Base-by-base conservation (phyloP, 2,329 filamentous ascomycete genomes). In the Claviceps humidiphila region DNA sequence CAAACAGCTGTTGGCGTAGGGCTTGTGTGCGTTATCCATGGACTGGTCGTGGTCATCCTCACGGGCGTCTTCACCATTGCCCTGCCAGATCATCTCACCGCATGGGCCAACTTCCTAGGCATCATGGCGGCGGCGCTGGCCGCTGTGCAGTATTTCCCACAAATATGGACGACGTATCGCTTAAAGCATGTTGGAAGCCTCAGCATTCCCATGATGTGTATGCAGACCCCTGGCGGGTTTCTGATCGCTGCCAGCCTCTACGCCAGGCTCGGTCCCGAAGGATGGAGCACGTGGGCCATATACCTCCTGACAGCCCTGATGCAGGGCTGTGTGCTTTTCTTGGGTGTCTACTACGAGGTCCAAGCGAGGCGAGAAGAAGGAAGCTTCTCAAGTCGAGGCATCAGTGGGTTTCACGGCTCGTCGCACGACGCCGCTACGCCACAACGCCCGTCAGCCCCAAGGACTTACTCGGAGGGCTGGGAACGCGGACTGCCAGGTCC, bases 121-220 rank as follows among this genome's bases (percentile, higher is more conserved):
- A 72, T 95, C 54, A 80, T 87, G 65, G 82, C 88, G 17, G 86
- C 88, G 0, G 68, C 80, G 1, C 79, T 98, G 5, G 87, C 93
- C 0, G 85, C 81, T 0, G 78, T 97, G 22, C 93, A 98, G 69
- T 98, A 97, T 68, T 73, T 98, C 16, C 93, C 93, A 0, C 93
- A 98, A 69, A 95, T 98, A 57, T 89, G 83, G 71, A 96, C 87
- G 50, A 98, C 93, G 0, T 94, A 87, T 70, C 78, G 75, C 50
- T 73, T 96, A 53, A 86, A 91, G 64, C 84, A 90, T 60, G 85
- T 95, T 2, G 89, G 89, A 51, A 95, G 89, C 65, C 71, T 98
- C 60, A 95, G 89, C 62, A 93, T 98, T 53, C 85, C 89, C 4
- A 97, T 96, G 85, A 97, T 98, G 90, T 86, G 87, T 64, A 95